Conservation (phyloP, 2,329 filamentous ascomycete species). For the Fusarium torreyae region DNA sequence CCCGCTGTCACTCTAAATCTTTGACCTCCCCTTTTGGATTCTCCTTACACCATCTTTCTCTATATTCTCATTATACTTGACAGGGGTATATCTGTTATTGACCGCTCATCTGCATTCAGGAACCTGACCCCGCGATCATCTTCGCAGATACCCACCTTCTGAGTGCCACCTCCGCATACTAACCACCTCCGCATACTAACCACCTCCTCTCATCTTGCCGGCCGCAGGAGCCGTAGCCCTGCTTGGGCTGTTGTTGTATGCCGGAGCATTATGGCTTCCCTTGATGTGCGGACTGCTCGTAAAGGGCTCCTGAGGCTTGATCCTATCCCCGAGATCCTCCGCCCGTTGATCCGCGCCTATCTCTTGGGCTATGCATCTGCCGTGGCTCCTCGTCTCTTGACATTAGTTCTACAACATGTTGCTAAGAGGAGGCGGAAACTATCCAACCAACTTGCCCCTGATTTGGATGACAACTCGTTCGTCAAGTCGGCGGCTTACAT, state of each 20-base stretch:
- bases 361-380: constrained; percentile 72
- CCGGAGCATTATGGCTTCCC: constrained; percentile 31
- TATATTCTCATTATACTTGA: constrained; percentile 22
- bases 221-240: constrained; percentile 47
- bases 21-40: constrained; percentile 28
- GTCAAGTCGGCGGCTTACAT: constrained; percentile 56
- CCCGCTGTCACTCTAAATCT: constrained; percentile 23
- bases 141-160: constrained; percentile 37
- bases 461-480: constrained; percentile 53
- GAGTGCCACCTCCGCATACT: constrained; percentile 20
- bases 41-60: constrained; percentile 44
- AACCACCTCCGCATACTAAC: constrained; percentile 2
- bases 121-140: constrained; percentile 36
- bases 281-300: constrained; percentile 35
- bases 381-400: constrained; percentile 70
- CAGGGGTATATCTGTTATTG: constrained; percentile 43
- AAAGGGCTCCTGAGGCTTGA: constrained; percentile 47
- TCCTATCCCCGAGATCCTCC: constrained; percentile 64
- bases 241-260: constrained; percentile 38
- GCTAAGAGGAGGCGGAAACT: constrained; percentile 54
- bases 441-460: constrained; percentile 46
- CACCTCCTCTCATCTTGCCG: constrained; percentile 20
- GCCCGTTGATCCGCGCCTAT: constrained; percentile 72
- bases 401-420: constrained; percentile 67
- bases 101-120: constrained; percentile 39